Evolutionary conservation across 306 rosid species (phyloP), one percentile per base, ranked within the genome.

Genomic region (Glycine soja): DNA sequence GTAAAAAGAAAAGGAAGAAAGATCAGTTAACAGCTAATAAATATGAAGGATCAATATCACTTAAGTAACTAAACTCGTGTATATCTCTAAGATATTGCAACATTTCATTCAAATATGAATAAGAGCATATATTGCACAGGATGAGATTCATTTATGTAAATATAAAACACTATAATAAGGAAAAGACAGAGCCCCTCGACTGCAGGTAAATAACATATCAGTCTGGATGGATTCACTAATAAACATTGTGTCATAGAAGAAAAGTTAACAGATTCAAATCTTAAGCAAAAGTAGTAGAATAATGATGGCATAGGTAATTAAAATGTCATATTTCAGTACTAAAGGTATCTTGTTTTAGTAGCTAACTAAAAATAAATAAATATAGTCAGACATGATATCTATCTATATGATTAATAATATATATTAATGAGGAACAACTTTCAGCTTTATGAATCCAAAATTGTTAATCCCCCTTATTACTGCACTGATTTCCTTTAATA

Each of bases 1-100:
- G 73, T 13, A 69, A 69, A 75, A 50, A 80, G n/a, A 70, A 65
- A 67, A 12, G 65, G 64, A 73, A 53, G 64, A 68, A 45, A 70
- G 62, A 38, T 84, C 50, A 87, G 82, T 81, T 81, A 58, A 68
- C 15, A 47, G 2, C 30, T 24, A 24, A 24, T 24, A 72, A 53
- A n/a, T 12, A 57, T 67, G 19, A 40, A 24, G 30, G 13, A 54
- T 74, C n/a, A 65, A 45, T 70, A n/a, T 30, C 2, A 24, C 30
- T 24, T 1, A 75, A 61, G 72, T 54, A 47, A 57, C 68, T 71
- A 6, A 77, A 79, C 71, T 36, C 45, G 15, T 30, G 52, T 8
- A 7, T 54, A 53, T n/a, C 38, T 5, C 40, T 0, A 58, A 65
- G 53, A 68, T 16, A n/a, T 48, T 34, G 34, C 48, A 80, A 24